These are phyloP conservation scores for Puccinia novopanici DNA, from an alignment of 1,284 basidiomycete species.

Conservation along the genomic window DNA sequence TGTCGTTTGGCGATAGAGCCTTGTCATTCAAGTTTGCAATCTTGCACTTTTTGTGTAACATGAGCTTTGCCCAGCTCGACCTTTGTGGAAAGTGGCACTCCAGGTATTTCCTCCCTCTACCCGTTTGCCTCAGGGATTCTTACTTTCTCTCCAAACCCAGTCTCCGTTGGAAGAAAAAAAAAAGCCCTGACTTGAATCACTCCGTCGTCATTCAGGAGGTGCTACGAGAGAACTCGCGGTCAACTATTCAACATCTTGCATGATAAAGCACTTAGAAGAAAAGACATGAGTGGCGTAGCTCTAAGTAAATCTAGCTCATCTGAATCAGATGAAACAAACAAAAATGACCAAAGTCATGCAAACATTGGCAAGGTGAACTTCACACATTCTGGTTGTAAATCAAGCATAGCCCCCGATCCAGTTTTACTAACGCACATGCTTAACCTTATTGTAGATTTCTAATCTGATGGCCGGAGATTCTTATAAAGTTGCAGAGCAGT, in stretches of 20 bases:
- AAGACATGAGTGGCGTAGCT: constrained; percentile 47
- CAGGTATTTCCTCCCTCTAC: constrained; percentile 57
- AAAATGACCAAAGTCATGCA: constrained; percentile 58
- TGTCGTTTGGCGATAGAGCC: constrained; percentile 61
- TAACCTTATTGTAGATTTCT: constrained; percentile 31
- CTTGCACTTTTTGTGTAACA: constrained; percentile 60
- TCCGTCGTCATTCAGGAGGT: constrained; percentile 14
- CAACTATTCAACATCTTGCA: constrained; percentile 49
- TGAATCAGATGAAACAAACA: constrained; percentile 19
- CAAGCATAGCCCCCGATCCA: background rate
- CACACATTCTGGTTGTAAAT: background rate
- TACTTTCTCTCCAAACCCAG: background rate
- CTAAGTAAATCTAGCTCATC: constrained; percentile 9
- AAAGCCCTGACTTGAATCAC: constrained; percentile 2
- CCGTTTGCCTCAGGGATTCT: background rate
- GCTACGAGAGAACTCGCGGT: constrained; percentile 54
- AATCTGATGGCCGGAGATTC: constrained; percentile 65
- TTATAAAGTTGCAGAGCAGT: constrained; percentile 70
- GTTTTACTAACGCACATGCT: constrained; percentile 58
- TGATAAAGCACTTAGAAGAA: constrained; percentile 47
- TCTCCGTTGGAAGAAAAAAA: too few relatives aligned
- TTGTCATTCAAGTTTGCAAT: constrained; percentile 58
- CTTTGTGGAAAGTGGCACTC: constrained; percentile 70
- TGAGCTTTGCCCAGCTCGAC: constrained; percentile 71
- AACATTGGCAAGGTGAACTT: constrained; percentile 68